Base-by-base conservation (phyloP, 2,329 filamentous ascomycete genomes). In the Trichoderma sp. region DNA sequence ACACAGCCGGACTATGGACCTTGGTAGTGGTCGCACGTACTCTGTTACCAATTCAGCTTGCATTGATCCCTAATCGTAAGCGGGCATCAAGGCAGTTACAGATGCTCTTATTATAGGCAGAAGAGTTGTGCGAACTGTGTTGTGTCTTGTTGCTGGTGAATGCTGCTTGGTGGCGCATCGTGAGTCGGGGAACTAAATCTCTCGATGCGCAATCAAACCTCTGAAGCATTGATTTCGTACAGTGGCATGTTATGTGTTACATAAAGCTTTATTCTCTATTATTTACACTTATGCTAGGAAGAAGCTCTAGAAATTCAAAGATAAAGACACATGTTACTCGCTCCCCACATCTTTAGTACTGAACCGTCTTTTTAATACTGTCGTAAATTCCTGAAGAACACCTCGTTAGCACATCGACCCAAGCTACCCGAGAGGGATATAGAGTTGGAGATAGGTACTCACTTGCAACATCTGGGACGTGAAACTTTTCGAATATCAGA, bases 381-480 rank as follows among this genome's bases (percentile, higher is more conserved):
- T 94, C 92, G 76, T 93, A 94, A 79, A 94, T 88, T 81, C 93
- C 92, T 94, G 3, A 45, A 68, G 27, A 21, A 14, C 31, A 77
- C 80, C 62, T 80, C 75, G 59, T 35, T 35, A 68, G 38, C 27
- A 12, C 14, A 74, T 3, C 35, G 18, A 21, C 1, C 3, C 3
- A 14, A 12, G 12, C 9, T 45, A 21, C 24, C 18, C 7, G 33
- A 65, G 11, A 18, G 3, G 9, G 29, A 45, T 33, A 18, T 16
- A 8, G 56, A 8, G 14, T 31, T 33, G 14, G 9, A 8, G 59
- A 7, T 16, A 93, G 59, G 7, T 16, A 93, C 94, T 91, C 86
- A 97, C 95, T 92, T 16, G 94, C 91, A 80, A 97, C 93, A 84
- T 98, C 95, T 0, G 95, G 95, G 74, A 97, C 87, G 81, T 95